Evolutionary conservation across 257 asterid genomes (phyloP).

Genomic region (Solanum pimpinellifolium): DNA sequence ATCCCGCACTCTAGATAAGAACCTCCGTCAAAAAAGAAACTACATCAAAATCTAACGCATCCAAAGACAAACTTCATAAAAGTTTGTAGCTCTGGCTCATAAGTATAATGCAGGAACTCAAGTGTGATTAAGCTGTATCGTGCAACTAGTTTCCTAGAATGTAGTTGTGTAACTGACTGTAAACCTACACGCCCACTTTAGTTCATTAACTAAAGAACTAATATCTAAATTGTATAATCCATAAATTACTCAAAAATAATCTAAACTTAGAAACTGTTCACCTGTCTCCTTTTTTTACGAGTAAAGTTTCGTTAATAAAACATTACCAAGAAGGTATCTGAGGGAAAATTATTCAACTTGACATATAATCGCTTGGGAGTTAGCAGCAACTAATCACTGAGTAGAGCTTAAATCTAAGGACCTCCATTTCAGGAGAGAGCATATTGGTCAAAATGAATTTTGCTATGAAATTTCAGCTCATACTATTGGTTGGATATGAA

Average conservation of each 20-base stretch:
- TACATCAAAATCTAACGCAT: not conserved
- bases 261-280: not conserved
- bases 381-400: not conserved
- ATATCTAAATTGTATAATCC: not conserved
- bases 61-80: not conserved
- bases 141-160: not conserved
- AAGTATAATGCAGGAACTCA: not conserved
- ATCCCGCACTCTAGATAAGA: not conserved
- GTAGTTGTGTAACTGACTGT: not conserved
- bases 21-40: not conserved
- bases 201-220: not conserved
- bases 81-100: not conserved
- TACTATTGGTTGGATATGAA: not conserved
- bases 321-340: not conserved
- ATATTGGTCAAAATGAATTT: not conserved
- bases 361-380: not conserved
- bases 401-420: not conserved
- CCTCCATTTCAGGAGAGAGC: not conserved
- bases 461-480: not conserved
- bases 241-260: not conserved
- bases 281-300: not conserved
- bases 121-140: not conserved
- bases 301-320: not conserved
- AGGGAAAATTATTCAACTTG: not conserved
- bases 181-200: not conserved